Evolutionary conservation across 1,284 basidiomycete species (phyloP).

Genomic region (Paramarasmius palmivorus): DNA sequence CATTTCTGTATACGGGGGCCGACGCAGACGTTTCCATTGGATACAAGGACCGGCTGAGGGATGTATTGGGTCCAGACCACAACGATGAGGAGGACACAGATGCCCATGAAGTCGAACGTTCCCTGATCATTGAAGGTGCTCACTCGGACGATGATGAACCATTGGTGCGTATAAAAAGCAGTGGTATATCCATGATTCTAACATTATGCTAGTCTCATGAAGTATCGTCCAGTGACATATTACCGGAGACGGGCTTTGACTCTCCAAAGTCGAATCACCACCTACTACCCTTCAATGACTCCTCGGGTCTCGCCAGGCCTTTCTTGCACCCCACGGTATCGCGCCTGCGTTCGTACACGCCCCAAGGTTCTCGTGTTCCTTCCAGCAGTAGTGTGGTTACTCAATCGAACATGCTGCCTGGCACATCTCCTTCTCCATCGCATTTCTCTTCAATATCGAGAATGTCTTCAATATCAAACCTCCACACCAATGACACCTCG

Average conservation of each 20-base stretch:
- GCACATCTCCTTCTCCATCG: conserved; percentile 56
- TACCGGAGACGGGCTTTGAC: conserved; percentile 26
- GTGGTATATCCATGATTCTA: conserved; percentile 11
- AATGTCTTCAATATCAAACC: conserved; percentile 61
- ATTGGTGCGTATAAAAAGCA: conserved; percentile 38
- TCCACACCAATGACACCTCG: conserved; percentile 30
- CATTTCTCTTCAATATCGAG: conserved; percentile 74
- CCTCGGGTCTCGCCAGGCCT: conserved; percentile 41
- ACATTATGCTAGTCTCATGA: conserved; percentile 26
- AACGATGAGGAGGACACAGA: conserved; percentile 51
- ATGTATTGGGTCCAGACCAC: conserved; percentile 70
- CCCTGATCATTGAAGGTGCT: conserved; percentile 38
- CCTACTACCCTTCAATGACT: conserved; percentile 8
- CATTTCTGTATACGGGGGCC: conserved; percentile 71
- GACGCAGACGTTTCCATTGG: conserved; percentile 51
- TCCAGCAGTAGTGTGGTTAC: conserved; percentile 51
- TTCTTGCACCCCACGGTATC: conserved; percentile 82
- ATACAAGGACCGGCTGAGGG: conserved; percentile 68
- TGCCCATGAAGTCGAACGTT: conserved; percentile 45
- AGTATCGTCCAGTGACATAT: conserved; percentile 43
- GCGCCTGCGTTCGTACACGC: conserved; percentile 72
- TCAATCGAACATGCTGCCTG: conserved; percentile 42
- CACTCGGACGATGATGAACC: conserved; percentile 35
- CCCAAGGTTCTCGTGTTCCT: conserved; percentile 48
- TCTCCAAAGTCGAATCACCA: conserved; percentile 22